phyloP scores from a whole-genome alignment of 768 basidiomycete genomes.

The Rhodotorula sphaerocarpa region DNA sequence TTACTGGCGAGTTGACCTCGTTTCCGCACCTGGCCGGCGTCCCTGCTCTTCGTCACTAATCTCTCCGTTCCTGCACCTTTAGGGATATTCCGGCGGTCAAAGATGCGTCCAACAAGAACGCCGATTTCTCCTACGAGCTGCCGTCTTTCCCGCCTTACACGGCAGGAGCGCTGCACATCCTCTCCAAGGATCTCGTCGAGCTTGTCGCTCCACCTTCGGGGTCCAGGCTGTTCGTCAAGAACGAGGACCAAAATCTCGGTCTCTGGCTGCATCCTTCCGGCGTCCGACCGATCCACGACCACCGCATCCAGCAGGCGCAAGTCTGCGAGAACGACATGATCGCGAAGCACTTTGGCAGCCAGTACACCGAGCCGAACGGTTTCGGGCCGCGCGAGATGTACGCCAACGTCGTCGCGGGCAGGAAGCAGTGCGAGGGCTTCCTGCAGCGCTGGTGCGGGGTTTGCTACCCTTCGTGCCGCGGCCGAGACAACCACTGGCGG shows the following conservation, averaged over 20 bases:
- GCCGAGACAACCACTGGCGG: slow-evolving; percentile 17
- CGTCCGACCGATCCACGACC: slow-evolving; percentile 32
- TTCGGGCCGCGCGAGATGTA: slow-evolving; percentile 31
- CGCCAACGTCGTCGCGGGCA: slow-evolving; percentile 21
- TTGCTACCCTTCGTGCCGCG: slow-evolving; percentile 33
- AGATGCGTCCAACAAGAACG: slow-evolving; percentile 32
- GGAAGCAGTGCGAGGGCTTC: slow-evolving; percentile 28
- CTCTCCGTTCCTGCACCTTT: too few relatives aligned
- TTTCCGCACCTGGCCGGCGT: background rate
- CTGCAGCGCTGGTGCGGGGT: slow-evolving; percentile 28
- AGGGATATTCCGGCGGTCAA: slow-evolving; percentile 28
- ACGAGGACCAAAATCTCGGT: slow-evolving; percentile 31
- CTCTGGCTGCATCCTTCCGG: slow-evolving; percentile 28
- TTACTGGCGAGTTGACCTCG: slow-evolving; percentile 13
- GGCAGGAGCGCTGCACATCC: slow-evolving; percentile 24
- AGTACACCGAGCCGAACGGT: slow-evolving; percentile 21
- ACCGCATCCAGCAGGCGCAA: slow-evolving; percentile 31
- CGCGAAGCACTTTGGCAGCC: slow-evolving; percentile 25
- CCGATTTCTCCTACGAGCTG: slow-evolving; percentile 27
- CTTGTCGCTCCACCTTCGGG: slow-evolving; percentile 15
- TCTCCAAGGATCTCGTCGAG: slow-evolving; percentile 33
- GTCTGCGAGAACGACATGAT: slow-evolving; percentile 37
- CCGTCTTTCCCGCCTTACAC: slow-evolving; percentile 32
- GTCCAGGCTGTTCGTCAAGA: slow-evolving; percentile 18
- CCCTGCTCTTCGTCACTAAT: background rate